These are phyloP conservation scores for Penicillium sp. DNA, from an alignment of 2,329 filamentous ascomycete genomes.

Conservation along the genomic window DNA sequence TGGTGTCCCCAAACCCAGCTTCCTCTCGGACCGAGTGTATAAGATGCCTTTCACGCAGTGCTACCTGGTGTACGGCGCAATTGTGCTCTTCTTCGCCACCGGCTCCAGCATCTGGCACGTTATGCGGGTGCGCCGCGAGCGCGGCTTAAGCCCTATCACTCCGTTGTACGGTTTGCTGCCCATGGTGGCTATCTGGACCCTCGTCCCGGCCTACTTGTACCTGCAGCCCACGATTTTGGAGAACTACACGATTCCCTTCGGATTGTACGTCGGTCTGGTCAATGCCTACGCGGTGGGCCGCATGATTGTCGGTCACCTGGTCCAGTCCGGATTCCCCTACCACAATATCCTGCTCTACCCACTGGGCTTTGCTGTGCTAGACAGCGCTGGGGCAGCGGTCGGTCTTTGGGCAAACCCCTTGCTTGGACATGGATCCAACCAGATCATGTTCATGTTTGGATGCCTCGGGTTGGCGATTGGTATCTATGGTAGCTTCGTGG, in stretches of 20 bases:
- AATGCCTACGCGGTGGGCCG: slow-evolving; percentile 95
- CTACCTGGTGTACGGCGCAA: slow-evolving; percentile 83
- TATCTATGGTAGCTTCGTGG: slow-evolving; percentile 96
- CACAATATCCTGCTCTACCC: slow-evolving; percentile 82
- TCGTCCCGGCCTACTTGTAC: slow-evolving; percentile 77
- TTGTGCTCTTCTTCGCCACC: slow-evolving; percentile 85
- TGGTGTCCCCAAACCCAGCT: slow-evolving; percentile 64
- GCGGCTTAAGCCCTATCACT: slow-evolving; percentile 67
- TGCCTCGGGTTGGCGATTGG: slow-evolving; percentile 83
- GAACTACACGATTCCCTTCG: slow-evolving; percentile 84
- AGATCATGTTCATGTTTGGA: slow-evolving; percentile 87
- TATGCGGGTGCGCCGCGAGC: slow-evolving; percentile 74
- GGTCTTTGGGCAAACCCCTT: slow-evolving; percentile 69
- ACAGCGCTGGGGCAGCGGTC: slow-evolving; percentile 74
- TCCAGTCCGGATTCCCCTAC: slow-evolving; percentile 85
- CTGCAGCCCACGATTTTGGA: slow-evolving; percentile 83
- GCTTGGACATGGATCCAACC: slow-evolving; percentile 76
- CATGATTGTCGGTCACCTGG: slow-evolving; percentile 93
- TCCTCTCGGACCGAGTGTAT: slow-evolving; percentile 73
- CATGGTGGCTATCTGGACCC: slow-evolving; percentile 75
- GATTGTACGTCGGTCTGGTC: slow-evolving; percentile 82
- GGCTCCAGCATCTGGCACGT: slow-evolving; percentile 75
- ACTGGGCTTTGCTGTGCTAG: slow-evolving; percentile 75
- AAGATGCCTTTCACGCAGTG: slow-evolving; percentile 85
- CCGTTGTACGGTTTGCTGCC: slow-evolving; percentile 81